A percentile compares a stretch with the other conserved stretches of the same genome.
These are phyloP conservation scores for Sambucus nigra DNA, from an alignment of 129 eudicot species.

Conservation along the genomic window DNA sequence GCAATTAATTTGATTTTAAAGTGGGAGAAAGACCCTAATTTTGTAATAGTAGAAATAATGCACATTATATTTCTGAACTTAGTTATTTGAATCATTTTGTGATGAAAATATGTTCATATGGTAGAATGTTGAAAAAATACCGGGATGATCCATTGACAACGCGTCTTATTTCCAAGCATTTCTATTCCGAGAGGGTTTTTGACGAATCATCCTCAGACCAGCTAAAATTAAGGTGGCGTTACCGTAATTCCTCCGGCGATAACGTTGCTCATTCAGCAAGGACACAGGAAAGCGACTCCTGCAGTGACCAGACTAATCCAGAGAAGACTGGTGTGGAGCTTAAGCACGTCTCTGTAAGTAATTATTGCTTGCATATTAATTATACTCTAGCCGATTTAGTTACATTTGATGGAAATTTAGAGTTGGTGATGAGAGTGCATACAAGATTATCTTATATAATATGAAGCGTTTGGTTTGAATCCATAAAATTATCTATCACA, in stretches of 20 bases:
- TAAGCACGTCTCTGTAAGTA: slow-evolving; percentile 38
- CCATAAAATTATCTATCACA: no score
- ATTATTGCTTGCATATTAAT: neutral
- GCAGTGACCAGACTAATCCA: slow-evolving; percentile 8
- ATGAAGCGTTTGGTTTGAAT: no score
- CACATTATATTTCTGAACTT: no score
- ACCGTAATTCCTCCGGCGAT: slow-evolving; percentile 42
- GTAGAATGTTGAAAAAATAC: slow-evolving; percentile 61
- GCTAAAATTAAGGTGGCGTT: slow-evolving; percentile 63
- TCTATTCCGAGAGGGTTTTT: slow-evolving; percentile 65
- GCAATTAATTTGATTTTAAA: no score
- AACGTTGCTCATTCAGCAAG: slow-evolving; percentile 20
- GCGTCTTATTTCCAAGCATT: slow-evolving; percentile 54
- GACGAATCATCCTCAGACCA: slow-evolving; percentile 53
- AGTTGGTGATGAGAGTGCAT: neutral
- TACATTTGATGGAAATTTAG: neutral
- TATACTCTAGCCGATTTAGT: neutral
- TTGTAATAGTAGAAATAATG: no score
- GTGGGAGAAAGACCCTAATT: no score
- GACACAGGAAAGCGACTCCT: slow-evolving; percentile 13
- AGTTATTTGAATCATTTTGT: neutral
- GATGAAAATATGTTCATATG: slow-evolving; percentile 12
- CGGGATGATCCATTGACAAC: slow-evolving; percentile 36
- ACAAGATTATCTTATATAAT: no score
- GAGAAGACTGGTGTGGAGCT: slow-evolving; percentile 19